Conservation (phyloP, 192 early-diverging fungal species). For the Paraglomus occultum region DNA sequence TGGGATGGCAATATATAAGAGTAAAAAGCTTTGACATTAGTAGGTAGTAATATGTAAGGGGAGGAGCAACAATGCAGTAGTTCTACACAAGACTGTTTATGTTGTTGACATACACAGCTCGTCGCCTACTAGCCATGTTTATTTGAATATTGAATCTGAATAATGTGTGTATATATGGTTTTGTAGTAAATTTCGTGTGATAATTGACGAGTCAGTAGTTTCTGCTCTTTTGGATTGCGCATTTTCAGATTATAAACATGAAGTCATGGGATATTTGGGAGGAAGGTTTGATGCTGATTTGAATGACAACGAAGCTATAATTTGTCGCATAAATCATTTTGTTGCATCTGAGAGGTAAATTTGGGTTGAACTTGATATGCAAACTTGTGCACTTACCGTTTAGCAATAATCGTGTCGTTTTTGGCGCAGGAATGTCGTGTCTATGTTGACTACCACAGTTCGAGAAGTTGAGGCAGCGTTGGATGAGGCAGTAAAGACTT, state of each 20-base stretch:
- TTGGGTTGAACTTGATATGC: neutral
- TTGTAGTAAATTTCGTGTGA: slow-evolving; percentile 14
- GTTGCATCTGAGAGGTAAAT: slow-evolving; percentile 22
- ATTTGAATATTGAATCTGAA: no score
- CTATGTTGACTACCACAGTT: slow-evolving; percentile 21
- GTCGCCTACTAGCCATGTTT: no score
- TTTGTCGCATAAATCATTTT: slow-evolving; percentile 24
- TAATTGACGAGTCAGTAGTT: slow-evolving; percentile 28
- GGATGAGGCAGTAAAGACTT: slow-evolving; percentile 3
- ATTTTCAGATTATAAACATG: slow-evolving; percentile 18
- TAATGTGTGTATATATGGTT: neutral
- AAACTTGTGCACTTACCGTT: no score
- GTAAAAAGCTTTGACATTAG: no score
- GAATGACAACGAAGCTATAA: neutral
- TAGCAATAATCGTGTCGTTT: no score
- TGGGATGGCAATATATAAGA: no score
- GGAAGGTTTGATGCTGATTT: slow-evolving; percentile 13
- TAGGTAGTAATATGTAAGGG: no score
- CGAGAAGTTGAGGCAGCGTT: slow-evolving; percentile 1
- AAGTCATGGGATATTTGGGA: slow-evolving; percentile 24
- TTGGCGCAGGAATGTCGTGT: neutral
- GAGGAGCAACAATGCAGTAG: no score
- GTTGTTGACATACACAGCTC: no score
- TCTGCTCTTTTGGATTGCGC: slow-evolving; percentile 23
- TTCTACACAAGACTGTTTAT: no score